Conservation (phyloP, 2,329 filamentous ascomycete species). For the Pseudogymnoascus sp. region DNA sequence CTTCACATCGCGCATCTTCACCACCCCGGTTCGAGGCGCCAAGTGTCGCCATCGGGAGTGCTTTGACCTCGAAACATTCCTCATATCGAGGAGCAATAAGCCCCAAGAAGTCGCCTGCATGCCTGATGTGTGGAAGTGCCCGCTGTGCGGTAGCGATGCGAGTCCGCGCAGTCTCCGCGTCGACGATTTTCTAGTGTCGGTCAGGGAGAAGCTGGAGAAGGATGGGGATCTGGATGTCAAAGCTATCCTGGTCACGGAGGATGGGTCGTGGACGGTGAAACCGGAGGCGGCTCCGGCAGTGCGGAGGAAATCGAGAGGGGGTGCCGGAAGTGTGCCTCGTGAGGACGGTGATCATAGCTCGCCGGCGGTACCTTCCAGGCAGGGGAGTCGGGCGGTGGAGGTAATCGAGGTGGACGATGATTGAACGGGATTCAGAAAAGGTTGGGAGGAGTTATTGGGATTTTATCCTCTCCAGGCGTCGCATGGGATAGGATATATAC, state of each 20-base stretch:
- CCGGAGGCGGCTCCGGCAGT: constrained; percentile 22
- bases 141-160: constrained; percentile 71
- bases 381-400: constrained; percentile 16
- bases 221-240: constrained; percentile 44
- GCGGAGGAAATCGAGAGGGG: constrained; percentile 17
- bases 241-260: constrained; percentile 54
- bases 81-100: constrained; percentile 52
- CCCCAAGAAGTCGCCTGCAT: constrained; percentile 45
- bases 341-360: constrained; percentile 13
- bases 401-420: constrained; percentile 25
- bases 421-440: constrained; percentile 10
- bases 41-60: constrained; percentile 75
- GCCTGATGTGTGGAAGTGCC: constrained; percentile 77
- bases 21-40: constrained; percentile 62
- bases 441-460: not conserved
- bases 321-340: constrained; percentile 14
- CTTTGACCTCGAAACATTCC: constrained; percentile 80
- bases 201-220: constrained; percentile 49
- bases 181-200: constrained; percentile 64
- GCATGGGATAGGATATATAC: not conserved
- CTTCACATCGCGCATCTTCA: constrained; percentile 58
- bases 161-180: constrained; percentile 63
- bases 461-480: not conserved
- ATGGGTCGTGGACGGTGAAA: constrained; percentile 59
- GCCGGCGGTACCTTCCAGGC: constrained; percentile 12